Base-by-base conservation (phyloP, 306 rosid species). In the Hylodesmum podocarpum region DNA sequence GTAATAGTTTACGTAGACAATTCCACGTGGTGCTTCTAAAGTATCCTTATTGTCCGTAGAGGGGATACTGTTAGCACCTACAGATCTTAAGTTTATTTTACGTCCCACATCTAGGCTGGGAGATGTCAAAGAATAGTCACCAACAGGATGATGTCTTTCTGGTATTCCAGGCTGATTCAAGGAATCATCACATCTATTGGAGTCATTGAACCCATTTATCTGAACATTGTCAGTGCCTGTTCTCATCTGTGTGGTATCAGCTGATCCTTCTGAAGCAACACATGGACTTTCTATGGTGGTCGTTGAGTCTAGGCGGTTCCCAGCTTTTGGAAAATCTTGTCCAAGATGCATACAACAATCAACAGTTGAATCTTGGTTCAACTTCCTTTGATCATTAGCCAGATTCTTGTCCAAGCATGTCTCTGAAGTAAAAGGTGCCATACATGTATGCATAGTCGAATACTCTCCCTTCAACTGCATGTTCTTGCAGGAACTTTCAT, bases 1-100 rank as follows among this genome's bases (percentile, higher is more conserved):
- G 72, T 95, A 90, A 72, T 77, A 86, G 87, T 95, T 95, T 47
- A 75, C 50, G 83, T 95, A 95, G 74, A 78, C 80, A 75, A 51
- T 64, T 75, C 61, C 85, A 80, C 11, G 40, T 25, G 82, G 81
- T 44, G 50, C 54, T 16, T 82, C 79, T 65, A 79, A 78, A 39
- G 76, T 37, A 77, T 58, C 84, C 70, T 54, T 69, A 65, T 81
- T 84, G 63, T 78, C 76, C 5, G 63, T 54, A 39, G 57, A 78
- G 1, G 74, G 73, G 43, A 80, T 29, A 72, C 54, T 28, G 44
- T 61, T 74, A 83, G 44, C 80, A 78, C 83, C 86, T 61, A 73
- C 57, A 82, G 87, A 76, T 72, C 83, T 80, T 28, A 47, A 40
- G 62, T 55, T 77, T 62, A 66, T 71, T 61, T 86, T 83, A 75